Conservation (phyloP, 78 protist species). For the Emiliania huxleyi region DNA sequence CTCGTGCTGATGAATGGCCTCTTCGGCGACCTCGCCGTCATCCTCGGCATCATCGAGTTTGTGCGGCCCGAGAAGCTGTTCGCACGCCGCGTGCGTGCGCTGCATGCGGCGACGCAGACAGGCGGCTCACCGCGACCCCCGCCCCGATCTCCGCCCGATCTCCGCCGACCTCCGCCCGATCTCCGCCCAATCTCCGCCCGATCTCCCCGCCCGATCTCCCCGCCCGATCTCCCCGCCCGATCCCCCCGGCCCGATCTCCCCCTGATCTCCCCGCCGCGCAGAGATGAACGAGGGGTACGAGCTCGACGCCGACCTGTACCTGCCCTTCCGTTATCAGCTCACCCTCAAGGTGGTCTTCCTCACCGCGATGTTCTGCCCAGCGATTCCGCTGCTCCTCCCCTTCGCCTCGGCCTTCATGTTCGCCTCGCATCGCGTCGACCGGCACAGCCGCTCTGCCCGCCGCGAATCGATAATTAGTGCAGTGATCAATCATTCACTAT, state of each 20-base stretch:
- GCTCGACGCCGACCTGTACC: not conserved
- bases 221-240: too few relatives aligned
- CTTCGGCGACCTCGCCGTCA: not conserved
- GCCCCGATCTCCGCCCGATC: too few relatives aligned
- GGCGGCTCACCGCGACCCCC: too few relatives aligned
- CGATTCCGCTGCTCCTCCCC: constrained; percentile 6
- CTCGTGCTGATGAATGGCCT: not conserved
- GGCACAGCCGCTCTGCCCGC: too few relatives aligned
- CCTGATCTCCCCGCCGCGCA: too few relatives aligned
- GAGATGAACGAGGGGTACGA: constrained; percentile 1
- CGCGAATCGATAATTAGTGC: too few relatives aligned
- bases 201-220: too few relatives aligned
- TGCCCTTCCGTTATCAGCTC: constrained; percentile 1
- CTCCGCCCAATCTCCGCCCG: too few relatives aligned
- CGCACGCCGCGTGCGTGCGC: not conserved
- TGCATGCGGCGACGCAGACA: not conserved
- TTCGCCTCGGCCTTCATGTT: not conserved
- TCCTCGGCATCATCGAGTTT: not conserved
- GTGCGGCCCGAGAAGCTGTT: not conserved
- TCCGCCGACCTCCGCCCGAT: too few relatives aligned
- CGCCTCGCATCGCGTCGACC: not conserved
- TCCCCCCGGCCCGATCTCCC: too few relatives aligned
- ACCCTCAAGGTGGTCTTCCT: not conserved
- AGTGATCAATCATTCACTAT: too few relatives aligned
- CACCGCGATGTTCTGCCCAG: not conserved